Evolutionary conservation across 2,329 filamentous ascomycete species (phyloP), one percentile per base, ranked within the genome.

Genomic region (Catunica adiposa): DNA sequence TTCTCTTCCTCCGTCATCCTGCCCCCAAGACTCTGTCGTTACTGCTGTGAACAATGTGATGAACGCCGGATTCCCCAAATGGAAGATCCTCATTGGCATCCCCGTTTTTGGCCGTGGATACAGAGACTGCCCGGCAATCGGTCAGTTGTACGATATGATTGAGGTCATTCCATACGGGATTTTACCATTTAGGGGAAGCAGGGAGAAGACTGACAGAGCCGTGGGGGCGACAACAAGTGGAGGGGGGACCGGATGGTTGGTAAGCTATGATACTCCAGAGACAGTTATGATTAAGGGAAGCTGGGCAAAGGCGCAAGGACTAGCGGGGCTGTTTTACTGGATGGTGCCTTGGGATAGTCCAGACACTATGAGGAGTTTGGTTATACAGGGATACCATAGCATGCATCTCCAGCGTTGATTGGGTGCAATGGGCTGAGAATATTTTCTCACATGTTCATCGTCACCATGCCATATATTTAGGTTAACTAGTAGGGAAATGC

Each of bases 41-140:
- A n/a, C 8, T 11, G 40, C 15, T 15, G 8, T 44, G 15, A 1
- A 8, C 40, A 17, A 15, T 9, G 22, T 25, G 11, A 48, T 26
- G 7, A 25, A 26, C 26, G 8, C 9, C 22, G 37, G 48, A 4
- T 51, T 53, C 17, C 40, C 55, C 1, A 8, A 48, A 3, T 22
- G 9, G 14, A 53, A 56, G 40, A 56, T 53, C 17, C 11, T 56
- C 17, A 47, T 56, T 3, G 55, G 48, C 4, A 37, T 53, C 4
- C 50, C 55, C 3, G 37, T 52, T 3, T 52, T 51, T n/a, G 54
- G 54, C 7, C 44, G 48, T 14, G 25, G 17, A 11, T 56, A 47
- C 15, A 3, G 34, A 17, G 23, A 42, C 17, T 55, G 54, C 22
- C 15, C 26, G 1, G 31, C 14, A 3, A 26, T 55, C 3, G 54